These are phyloP conservation scores for Penicillium ucsense DNA, from an alignment of 495 filamentous ascomycete species.

Conservation along the genomic window DNA sequence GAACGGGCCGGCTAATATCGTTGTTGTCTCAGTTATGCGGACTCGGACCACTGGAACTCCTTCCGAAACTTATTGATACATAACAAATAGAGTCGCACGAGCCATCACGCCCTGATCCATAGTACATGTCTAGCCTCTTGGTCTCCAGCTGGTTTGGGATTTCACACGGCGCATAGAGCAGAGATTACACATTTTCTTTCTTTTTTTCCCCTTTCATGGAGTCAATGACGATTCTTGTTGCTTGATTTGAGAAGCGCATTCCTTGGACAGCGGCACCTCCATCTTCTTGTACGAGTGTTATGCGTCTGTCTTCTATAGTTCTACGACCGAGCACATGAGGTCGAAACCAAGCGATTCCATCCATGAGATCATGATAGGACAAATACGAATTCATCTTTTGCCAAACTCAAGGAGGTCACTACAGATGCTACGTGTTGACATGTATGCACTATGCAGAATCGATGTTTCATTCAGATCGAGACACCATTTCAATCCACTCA, in stretches of 20 bases:
- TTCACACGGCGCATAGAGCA: conserved; percentile 25
- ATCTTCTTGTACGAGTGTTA: too few species aligned
- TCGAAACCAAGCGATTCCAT: too few species aligned
- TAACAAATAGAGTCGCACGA: conserved; percentile 56
- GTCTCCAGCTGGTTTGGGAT: conserved; percentile 13
- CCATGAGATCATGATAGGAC: too few species aligned
- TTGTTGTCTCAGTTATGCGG: conserved; percentile 40
- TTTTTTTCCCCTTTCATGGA: conserved; percentile 6
- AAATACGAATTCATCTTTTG: too few species aligned
- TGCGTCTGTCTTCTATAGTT: too few species aligned
- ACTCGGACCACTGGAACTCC: conserved; percentile 77
- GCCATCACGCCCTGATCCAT: not conserved
- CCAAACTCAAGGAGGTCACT: too few species aligned
- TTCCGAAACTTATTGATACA: conserved; percentile 70
- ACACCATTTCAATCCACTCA: too few species aligned
- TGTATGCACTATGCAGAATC: too few species aligned
- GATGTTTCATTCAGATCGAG: too few species aligned
- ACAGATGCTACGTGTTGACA: too few species aligned
- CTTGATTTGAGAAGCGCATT: not conserved
- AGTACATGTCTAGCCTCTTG: conserved; percentile 1
- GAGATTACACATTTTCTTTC: not conserved
- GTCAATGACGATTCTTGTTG: not conserved
- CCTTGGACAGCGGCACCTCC: not conserved
- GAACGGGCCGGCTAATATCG: not conserved
- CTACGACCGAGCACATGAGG: too few species aligned